Evolutionary conservation across 148 eudicot genomes (phyloP).

Genomic region (Fagopyrum tataricum): DNA sequence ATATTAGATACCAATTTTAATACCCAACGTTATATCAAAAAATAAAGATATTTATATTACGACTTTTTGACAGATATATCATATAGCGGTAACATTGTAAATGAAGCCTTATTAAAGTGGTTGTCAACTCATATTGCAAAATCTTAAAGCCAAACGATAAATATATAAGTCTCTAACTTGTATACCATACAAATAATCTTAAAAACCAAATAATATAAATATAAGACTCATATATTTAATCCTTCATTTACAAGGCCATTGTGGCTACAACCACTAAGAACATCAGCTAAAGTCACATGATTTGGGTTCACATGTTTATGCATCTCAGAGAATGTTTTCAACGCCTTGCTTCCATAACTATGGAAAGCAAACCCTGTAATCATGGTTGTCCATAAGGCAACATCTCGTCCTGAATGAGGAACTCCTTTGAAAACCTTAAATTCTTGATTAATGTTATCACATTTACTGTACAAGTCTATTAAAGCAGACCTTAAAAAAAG

Average conservation of each 20-base stretch:
- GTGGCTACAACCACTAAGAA: slow-evolving; percentile 22
- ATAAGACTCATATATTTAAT: slow-evolving; percentile 13
- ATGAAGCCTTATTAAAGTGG: too few relatives aligned
- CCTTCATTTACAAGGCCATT: slow-evolving; percentile 21
- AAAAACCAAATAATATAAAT: too few relatives aligned
- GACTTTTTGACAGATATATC: too few relatives aligned
- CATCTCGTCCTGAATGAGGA: slow-evolving; percentile 11
- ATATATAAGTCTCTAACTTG: too few relatives aligned
- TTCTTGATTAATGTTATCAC: slow-evolving; percentile 17
- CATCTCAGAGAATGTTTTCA: slow-evolving; percentile 20
- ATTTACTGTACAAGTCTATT: slow-evolving; percentile 23
- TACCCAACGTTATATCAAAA: too few relatives aligned
- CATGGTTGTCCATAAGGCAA: slow-evolving; percentile 23
- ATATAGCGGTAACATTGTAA: too few relatives aligned
- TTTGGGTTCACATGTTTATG: slow-evolving; percentile 19
- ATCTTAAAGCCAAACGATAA: too few relatives aligned
- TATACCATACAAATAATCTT: too few relatives aligned
- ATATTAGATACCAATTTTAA: too few relatives aligned
- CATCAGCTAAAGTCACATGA: slow-evolving; percentile 19
- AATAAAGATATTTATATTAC: too few relatives aligned
- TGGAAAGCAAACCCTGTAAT: slow-evolving; percentile 20
- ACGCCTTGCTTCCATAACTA: slow-evolving; percentile 19
- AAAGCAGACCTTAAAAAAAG: slow-evolving; percentile 19
- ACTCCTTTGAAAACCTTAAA: slow-evolving; percentile 14
- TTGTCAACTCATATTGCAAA: too few relatives aligned